Conservation (phyloP, 257 asterid species). For the Euphrasia confusa region DNA sequence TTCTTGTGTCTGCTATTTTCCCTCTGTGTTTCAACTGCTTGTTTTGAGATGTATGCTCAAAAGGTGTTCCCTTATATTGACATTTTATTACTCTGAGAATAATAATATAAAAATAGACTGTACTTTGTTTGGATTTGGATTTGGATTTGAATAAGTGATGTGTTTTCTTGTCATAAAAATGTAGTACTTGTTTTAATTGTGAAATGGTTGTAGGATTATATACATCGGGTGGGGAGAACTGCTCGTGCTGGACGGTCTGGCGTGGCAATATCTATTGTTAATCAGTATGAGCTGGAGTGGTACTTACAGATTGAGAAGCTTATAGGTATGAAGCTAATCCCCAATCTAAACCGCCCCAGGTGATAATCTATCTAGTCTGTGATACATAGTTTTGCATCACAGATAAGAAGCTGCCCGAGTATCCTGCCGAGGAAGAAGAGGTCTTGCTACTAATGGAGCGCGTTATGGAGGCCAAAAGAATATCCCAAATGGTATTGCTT, state of each 20-base stretch:
- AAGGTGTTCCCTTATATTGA: not conserved
- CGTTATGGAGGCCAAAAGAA: constrained; percentile 72
- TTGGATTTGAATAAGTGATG: too few relatives aligned
- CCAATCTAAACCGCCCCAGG: not conserved
- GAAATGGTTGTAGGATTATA: constrained; percentile 64
- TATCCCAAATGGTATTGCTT: constrained; percentile 55
- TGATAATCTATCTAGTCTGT: constrained; percentile 11
- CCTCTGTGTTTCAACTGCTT: not conserved
- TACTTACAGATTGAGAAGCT: constrained; percentile 78
- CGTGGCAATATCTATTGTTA: constrained; percentile 69
- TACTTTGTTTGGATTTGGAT: too few relatives aligned
- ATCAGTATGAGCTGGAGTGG: constrained; percentile 92
- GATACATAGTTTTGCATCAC: constrained; percentile 19
- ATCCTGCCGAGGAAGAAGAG: constrained; percentile 73
- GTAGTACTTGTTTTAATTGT: not conserved
- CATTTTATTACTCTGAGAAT: too few relatives aligned
- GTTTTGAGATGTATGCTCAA: not conserved
- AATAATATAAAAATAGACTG: too few relatives aligned
- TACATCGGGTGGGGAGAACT: constrained; percentile 98
- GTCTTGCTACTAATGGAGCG: constrained; percentile 63
- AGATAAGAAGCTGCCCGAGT: constrained; percentile 75
- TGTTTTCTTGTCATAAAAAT: too few relatives aligned
- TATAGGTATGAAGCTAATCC: constrained; percentile 42
- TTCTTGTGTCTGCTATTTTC: not conserved
- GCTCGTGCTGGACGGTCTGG: constrained; percentile 98